These are phyloP conservation scores for Rhytidhysteron rufulum DNA, from an alignment of 2,329 filamentous ascomycete genomes.

Conservation along the genomic window DNA sequence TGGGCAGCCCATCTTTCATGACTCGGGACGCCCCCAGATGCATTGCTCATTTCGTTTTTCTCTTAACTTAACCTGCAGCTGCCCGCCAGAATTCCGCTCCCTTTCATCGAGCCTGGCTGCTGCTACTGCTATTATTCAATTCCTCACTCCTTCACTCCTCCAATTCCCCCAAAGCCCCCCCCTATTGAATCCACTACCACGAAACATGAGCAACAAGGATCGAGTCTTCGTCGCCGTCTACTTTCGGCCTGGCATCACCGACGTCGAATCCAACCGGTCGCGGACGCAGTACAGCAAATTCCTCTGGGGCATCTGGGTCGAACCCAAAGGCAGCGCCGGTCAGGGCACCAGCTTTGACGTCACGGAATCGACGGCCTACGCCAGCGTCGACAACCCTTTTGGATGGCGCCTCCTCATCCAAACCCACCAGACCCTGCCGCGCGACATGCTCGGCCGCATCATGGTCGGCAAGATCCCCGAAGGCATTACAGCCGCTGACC, in stretches of 20 bases:
- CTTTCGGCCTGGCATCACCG: slow-evolving; percentile 5
- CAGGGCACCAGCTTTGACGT: slow-evolving; percentile 12
- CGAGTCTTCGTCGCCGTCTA: slow-evolving; percentile 15
- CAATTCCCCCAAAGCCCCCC: no score
- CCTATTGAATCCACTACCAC: no score
- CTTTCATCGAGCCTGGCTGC: no score
- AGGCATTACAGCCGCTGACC: slow-evolving; percentile 3
- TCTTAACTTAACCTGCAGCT: no score
- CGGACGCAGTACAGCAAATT: slow-evolving; percentile 4
- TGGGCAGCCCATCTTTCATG: no score
- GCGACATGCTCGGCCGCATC: slow-evolving; percentile 11
- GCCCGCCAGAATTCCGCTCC: no score
- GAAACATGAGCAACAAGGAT: slow-evolving; percentile 13
- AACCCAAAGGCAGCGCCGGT: slow-evolving; percentile 11
- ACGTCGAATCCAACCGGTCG: slow-evolving; percentile 4
- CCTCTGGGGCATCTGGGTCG: slow-evolving; percentile 17
- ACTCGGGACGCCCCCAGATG: no score
- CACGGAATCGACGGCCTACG: slow-evolving; percentile 7
- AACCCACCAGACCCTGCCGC: slow-evolving; percentile 6
- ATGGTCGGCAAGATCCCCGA: slow-evolving; percentile 15
- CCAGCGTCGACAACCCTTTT: slow-evolving; percentile 9
- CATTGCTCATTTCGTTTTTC: no score
- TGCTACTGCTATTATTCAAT: no score
- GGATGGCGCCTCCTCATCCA: slow-evolving; percentile 13
- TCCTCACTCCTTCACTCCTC: no score